Evolutionary conservation across 2,329 filamentous ascomycete genomes (phyloP), one percentile per base, ranked within the genome.

Genomic region (Cladosporium colombiae): DNA sequence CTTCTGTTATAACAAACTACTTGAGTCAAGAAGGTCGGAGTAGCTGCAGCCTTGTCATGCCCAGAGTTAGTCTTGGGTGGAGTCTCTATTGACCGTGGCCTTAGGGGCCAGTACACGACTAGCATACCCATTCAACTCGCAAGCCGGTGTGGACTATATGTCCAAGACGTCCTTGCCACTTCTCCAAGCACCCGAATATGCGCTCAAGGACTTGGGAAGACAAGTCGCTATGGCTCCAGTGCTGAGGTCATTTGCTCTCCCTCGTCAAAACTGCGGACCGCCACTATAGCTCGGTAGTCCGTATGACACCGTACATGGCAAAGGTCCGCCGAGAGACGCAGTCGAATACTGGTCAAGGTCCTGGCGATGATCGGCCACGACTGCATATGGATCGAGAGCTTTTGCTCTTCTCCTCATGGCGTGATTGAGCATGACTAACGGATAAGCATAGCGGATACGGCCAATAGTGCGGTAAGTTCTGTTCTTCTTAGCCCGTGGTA

Each of bases 11-110:
- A 18, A 40, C 35, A 18, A 7, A 18, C 3, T 11, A 18, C 16
- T 18, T 18, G 16, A 40, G 14, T 40, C 35, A 40, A 40, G 35
- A 5, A 2, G 16, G 8, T 18, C 16, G 14, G 14, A 18, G 18
- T 18, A 40, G 35, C 35, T 33, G n/a, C 55, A 58, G 55, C 23
- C 55, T 58, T 25, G 55, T 58, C 55, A 25, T 58, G 55, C 55
- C 55, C 31, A 58, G 55, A 25, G 18, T 5, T 4, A 27, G 27
- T 27, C 33, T 18, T 27, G 13, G 21, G 44, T 27, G 56, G 35
- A 37, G n/a, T 59, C 33, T 44, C 21, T n/a, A 18, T 59, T 59
- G 33, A 14, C 52, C 52, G 52, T 14, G 21, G 10, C 27, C 18
- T n/a, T 29, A 14, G 27, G 29, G 27, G 52, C 27, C 27, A 18